Conservation (phyloP, 345 rosid genomes). For the Abelmoschus esculentus region DNA sequence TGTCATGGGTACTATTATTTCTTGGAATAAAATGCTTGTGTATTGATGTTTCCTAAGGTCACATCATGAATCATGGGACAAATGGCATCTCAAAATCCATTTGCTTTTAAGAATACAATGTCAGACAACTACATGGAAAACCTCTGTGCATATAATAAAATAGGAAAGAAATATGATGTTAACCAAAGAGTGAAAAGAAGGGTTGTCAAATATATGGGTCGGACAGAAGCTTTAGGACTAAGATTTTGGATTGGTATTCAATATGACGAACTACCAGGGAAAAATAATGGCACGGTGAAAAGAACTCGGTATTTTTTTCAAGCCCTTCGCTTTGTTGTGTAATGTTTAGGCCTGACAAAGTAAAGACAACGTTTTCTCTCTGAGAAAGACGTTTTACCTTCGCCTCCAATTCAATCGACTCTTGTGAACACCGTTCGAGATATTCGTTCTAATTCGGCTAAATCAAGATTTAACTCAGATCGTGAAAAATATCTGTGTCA, state of each 20-base stretch:
- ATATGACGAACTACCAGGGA: constrained; percentile 90
- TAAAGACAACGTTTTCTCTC: too few species aligned
- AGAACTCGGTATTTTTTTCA: too few species aligned
- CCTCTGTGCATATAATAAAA: not conserved
- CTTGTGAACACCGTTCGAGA: too few species aligned
- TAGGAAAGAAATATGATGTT: not conserved
- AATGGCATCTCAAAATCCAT: too few species aligned
- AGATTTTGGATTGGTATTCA: constrained; percentile 94
- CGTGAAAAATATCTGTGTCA: too few species aligned
- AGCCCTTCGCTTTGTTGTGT: too few species aligned
- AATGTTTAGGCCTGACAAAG: too few species aligned
- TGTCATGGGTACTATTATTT: constrained; percentile 80
- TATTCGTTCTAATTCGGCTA: too few species aligned
- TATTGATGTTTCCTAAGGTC: constrained; percentile 47
- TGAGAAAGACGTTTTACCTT: too few species aligned
- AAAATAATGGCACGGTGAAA: constrained; percentile 87
- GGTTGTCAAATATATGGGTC: constrained; percentile 1
- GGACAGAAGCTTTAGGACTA: constrained; percentile 29
- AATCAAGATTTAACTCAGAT: too few species aligned
- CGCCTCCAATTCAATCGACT: too few species aligned
- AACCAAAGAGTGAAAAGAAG: not conserved
- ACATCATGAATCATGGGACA: constrained; percentile 26
- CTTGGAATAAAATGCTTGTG: constrained; percentile 84
- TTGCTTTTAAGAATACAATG: not conserved
- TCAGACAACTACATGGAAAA: not conserved